Conservation (phyloP, 176 grass and related monocot genomes). For the Chloris gayana region DNA sequence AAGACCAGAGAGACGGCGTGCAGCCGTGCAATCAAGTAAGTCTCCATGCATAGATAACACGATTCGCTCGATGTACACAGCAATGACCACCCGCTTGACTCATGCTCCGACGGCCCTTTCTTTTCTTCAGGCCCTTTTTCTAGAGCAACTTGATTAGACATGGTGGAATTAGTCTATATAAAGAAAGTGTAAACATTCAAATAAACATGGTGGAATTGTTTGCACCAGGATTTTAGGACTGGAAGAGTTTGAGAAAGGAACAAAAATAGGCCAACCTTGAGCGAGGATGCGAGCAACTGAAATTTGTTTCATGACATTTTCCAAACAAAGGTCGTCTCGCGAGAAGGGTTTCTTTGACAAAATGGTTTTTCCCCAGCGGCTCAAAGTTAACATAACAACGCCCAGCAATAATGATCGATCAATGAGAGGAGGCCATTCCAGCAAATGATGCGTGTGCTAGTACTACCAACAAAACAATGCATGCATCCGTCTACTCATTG, state of each 20-base stretch:
- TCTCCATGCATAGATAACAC: background rate
- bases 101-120: too few species aligned
- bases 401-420: background rate
- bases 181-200: too few species aligned
- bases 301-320: background rate
- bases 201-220: too few species aligned
- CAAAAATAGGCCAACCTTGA: background rate
- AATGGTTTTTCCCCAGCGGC: too few species aligned
- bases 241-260: background rate
- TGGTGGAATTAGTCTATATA: too few species aligned
- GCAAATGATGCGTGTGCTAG: background rate
- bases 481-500: conserved; percentile 29
- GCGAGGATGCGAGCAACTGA: background rate
- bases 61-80: background rate
- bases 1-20: conserved; percentile 29
- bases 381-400: too few species aligned
- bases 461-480: background rate
- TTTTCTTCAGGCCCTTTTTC: background rate
- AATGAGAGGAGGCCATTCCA: background rate
- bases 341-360: too few species aligned
- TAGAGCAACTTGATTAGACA: background rate
- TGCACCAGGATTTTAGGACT: background rate
- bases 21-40: conserved; percentile 25
- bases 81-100: background rate
- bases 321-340: background rate